These are phyloP conservation scores for Colletotrichum phormii DNA, from an alignment of 2,329 filamentous ascomycete species.

Conservation along the genomic window DNA sequence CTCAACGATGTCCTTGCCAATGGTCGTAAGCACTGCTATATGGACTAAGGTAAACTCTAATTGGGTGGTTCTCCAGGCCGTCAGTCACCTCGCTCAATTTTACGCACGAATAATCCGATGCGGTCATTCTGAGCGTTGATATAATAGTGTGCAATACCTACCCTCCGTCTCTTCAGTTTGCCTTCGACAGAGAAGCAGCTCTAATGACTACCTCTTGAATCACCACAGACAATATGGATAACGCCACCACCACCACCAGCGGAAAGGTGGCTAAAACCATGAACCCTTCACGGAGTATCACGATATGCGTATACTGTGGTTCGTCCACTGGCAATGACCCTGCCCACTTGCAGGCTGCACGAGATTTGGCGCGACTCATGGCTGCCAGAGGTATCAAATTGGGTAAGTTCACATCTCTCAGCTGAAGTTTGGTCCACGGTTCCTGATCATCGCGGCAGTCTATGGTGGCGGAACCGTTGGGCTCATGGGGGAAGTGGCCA, in stretches of 20 bases:
- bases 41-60: no score
- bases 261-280: conserved; percentile 36
- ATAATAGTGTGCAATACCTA: no score
- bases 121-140: no score
- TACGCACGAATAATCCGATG: no score
- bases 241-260: conserved; percentile 39
- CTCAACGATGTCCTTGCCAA: no score
- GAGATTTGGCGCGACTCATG: conserved; percentile 78
- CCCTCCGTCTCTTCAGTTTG: no score
- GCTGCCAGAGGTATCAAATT: conserved; percentile 82
- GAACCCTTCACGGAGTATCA: conserved; percentile 41
- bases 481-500: conserved; percentile 94
- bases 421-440: background rate
- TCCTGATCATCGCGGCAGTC: conserved; percentile 59
- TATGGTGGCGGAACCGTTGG: conserved; percentile 96
- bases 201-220: no score
- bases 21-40: no score
- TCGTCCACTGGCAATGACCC: conserved; percentile 79
- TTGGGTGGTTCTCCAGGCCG: no score
- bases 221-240: background rate
- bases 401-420: conserved; percentile 52
- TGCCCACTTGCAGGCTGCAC: conserved; percentile 82
- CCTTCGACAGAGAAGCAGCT: no score
- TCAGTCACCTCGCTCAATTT: no score
- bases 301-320: conserved; percentile 94